Evolutionary conservation across 2,329 filamentous ascomycete genomes (phyloP), one percentile per base, ranked within the genome.

Genomic region (Fusarium graminum): DNA sequence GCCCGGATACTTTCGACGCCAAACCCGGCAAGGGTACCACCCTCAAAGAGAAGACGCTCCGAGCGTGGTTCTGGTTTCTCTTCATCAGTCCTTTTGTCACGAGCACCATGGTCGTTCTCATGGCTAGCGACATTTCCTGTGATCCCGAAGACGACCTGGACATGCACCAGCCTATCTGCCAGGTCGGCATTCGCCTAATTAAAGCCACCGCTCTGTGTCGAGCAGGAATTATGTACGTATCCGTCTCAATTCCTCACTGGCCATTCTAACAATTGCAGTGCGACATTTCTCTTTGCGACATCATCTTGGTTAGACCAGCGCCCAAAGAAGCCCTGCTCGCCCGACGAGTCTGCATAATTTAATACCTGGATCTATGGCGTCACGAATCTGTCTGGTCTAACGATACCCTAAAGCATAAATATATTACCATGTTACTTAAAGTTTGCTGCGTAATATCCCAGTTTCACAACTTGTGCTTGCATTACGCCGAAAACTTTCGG

Each of bases 41-140:
- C 6, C 36, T 52, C 4, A 67, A 65, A 16, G 65, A 67, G 11
- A 68, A 58, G 25, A 14, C 39, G 11, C 50, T 68, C 9, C 43
- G 60, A 0, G 52, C 47, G 0, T 67, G 65, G 65, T 67, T 67
- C 26, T 67, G 65, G 65, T 68, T 67, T 6, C 22, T 67, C 1
- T 67, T 67, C 1, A 41, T 67, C 16, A 67, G 65, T 3, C 65
- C 65, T 0, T 51, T 67, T 1, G 10, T 61, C 8, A 62, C 64
- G 1, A 52, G 51, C 9, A 65, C 49, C 7, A 17, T 67, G 25
- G 60, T 68, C 2, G 51, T 67, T 17, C 9, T 67, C 17, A 52
- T 67, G 60, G 65, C 65, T 3, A 68, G 65, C 43, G 64, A 67
- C 25, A 67, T 68, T 43, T 56, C 60, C 0, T 67, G 65, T 41